Conservation (phyloP, 2,329 filamentous ascomycete species). For the Sporothrix pallida region DNA sequence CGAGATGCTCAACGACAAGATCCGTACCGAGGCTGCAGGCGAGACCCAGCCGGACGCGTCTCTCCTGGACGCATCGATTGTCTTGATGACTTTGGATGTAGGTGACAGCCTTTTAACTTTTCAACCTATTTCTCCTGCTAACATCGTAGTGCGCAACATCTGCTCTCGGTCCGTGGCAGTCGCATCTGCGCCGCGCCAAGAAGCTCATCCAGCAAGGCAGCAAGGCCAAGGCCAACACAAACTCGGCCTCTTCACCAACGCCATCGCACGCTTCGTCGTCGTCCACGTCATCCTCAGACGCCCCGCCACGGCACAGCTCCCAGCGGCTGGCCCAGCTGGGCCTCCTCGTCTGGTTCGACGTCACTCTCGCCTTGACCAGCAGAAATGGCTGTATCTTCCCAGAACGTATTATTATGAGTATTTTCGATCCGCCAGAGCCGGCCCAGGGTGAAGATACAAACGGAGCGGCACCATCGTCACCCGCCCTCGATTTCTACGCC, state of each 20-base stretch:
- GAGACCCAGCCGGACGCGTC: conserved; percentile 30
- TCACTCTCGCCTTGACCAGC: conserved; percentile 45
- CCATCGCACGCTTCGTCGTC: not conserved
- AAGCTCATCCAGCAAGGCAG: conserved; percentile 24
- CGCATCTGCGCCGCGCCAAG: conserved; percentile 39
- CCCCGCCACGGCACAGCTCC: not conserved
- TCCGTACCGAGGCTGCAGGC: conserved; percentile 28
- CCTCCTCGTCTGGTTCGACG: conserved; percentile 47
- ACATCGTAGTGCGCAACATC: conserved; percentile 44
- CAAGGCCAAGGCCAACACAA: not conserved
- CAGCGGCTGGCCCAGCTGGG: conserved; percentile 41
- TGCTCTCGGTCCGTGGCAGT: conserved; percentile 44
- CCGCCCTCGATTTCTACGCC: conserved; percentile 44
- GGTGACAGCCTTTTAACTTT: conserved; percentile 20
- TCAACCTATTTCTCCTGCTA: not conserved
- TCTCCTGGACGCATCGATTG: conserved; percentile 43
- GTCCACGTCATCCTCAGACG: not conserved
- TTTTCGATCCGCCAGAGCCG: conserved; percentile 20
- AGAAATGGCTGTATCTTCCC: conserved; percentile 42
- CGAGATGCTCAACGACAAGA: conserved; percentile 40
- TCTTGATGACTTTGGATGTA: conserved; percentile 46
- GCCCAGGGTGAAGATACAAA: not conserved
- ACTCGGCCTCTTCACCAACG: not conserved
- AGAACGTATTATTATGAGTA: conserved; percentile 37
- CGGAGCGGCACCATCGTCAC: not conserved